phyloP scores from a whole-genome alignment of 352 stramenopile species.

The Phytophthora gonapodyides region DNA sequence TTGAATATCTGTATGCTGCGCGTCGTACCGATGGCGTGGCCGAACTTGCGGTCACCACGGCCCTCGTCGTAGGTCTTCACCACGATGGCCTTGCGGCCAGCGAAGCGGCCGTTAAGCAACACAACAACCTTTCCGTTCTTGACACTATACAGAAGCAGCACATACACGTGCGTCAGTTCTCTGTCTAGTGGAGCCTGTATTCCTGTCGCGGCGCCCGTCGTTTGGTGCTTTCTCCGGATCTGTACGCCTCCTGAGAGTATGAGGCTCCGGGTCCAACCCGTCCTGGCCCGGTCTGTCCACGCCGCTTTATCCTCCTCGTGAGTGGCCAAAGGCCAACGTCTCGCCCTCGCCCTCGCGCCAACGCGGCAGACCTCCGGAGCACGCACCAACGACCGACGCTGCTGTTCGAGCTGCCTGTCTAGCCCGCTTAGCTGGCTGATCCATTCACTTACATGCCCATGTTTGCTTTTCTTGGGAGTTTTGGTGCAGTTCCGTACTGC shows the following conservation, averaged over 20 bases:
- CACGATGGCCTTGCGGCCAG: conserved; percentile 99
- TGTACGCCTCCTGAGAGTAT: conserved; percentile 5
- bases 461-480: conserved; percentile 74
- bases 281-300: not conserved
- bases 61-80: conserved; percentile 99
- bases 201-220: conserved; percentile 5
- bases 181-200: conserved; percentile 7
- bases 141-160: conserved; percentile 67
- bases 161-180: conserved; percentile 14
- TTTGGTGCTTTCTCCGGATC: conserved; percentile 15
- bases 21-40: conserved; percentile 92
- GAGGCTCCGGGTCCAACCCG: too few species aligned
- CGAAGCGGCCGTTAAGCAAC: conserved; percentile 98
- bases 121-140: conserved; percentile 99
- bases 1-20: not conserved
- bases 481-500: conserved; percentile 90
- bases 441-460: conserved; percentile 84
- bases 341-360: too few species aligned
- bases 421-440: conserved; percentile 6
- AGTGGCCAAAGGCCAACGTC: too few species aligned
- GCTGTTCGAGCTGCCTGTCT: not conserved
- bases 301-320: not conserved
- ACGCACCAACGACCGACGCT: conserved; percentile 9
- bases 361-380: conserved; percentile 16
- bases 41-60: conserved; percentile 96